phyloP scores from a whole-genome alignment of 2,329 filamentous ascomycete genomes.

The Cladosporium oxysporum region DNA sequence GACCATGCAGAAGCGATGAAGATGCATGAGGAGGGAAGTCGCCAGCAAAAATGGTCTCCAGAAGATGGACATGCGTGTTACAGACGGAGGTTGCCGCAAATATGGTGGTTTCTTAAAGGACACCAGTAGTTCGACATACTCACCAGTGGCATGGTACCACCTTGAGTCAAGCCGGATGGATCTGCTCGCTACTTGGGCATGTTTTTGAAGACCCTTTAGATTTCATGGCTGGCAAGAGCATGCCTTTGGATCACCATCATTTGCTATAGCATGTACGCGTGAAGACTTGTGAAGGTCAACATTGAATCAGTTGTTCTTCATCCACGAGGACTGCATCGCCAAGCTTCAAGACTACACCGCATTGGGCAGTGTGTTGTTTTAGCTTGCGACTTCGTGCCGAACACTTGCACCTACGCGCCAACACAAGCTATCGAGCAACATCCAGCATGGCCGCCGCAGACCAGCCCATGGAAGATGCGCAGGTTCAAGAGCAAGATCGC shows the following conservation, averaged over 20 bases:
- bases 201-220: neutral
- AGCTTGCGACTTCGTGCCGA: neutral
- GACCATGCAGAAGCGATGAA: neutral
- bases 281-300: neutral
- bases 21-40: neutral
- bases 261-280: neutral
- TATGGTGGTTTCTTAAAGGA: neutral
- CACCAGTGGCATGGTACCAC: neutral
- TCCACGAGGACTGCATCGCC: neutral
- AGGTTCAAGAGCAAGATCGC: conserved; percentile 4
- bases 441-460: conserved; percentile 17
- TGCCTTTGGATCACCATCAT: neutral
- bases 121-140: neutral
- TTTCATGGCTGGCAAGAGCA: too few relatives aligned
- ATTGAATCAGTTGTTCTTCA: neutral
- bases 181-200: neutral
- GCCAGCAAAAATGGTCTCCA: neutral
- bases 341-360: neutral
- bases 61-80: neutral
- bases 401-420: neutral
- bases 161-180: neutral
- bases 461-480: neutral
- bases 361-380: conserved; percentile 2
- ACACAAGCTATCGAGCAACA: neutral
- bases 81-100: neutral